phyloP scores from a whole-genome alignment of 1,139 yeast species.

The Kazachstania sp. region DNA sequence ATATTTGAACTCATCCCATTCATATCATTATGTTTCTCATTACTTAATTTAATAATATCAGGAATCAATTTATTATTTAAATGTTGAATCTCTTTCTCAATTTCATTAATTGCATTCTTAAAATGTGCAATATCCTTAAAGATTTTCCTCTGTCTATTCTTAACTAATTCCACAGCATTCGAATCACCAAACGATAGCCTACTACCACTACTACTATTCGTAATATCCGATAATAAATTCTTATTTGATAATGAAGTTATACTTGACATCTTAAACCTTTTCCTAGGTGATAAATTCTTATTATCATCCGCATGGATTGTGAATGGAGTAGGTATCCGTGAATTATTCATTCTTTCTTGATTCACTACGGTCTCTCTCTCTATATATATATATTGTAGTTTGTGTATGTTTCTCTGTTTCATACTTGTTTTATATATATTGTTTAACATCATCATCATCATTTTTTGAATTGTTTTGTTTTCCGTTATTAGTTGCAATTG shows the following conservation, averaged over 20 bases:
- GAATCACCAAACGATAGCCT: constrained; percentile 11
- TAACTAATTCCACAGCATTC: constrained; percentile 12
- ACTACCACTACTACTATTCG: constrained; percentile 8
- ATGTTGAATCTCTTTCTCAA: constrained; percentile 18
- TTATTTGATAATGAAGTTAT: neutral
- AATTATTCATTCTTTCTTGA: neutral
- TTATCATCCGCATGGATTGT: neutral
- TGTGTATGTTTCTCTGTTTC: no score
- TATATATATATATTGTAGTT: no score
- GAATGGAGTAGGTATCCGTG: neutral
- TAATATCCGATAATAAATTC: constrained; percentile 8
- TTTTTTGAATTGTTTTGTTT: no score
- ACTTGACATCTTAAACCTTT: neutral
- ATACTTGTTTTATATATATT: no score
- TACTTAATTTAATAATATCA: constrained; percentile 10
- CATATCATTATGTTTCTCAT: constrained; percentile 6
- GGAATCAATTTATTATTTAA: constrained; percentile 16
- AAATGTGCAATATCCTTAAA: constrained; percentile 23
- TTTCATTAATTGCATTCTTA: constrained; percentile 20
- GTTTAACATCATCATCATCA: no score
- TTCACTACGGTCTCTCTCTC: no score
- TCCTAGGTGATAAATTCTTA: neutral
- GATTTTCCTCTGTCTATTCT: constrained; percentile 19
- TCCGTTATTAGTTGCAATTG: no score
- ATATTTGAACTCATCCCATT: neutral